A percentile compares a stretch with the other conserved stretches of the same genome.
phyloP scores from a whole-genome alignment of 1,139 yeast genomes.

The Ogataea hybrid region DNA sequence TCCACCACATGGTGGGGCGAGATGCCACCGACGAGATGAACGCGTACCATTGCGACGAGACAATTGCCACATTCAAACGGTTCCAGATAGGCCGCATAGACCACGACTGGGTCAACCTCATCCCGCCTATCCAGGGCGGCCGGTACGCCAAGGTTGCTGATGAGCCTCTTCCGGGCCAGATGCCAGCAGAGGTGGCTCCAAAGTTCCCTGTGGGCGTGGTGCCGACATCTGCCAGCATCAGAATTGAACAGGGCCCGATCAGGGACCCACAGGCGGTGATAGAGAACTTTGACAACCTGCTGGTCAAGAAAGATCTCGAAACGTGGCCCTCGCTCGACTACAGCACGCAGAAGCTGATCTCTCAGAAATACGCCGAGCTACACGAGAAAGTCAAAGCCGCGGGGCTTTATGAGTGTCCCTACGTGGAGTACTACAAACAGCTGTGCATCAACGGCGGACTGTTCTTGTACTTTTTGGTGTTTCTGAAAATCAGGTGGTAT shows the following conservation, averaged over 20 bases:
- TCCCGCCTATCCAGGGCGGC: constrained; percentile 92
- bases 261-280: constrained; percentile 56
- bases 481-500: constrained; percentile 46
- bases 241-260: constrained; percentile 35
- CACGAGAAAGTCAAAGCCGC: constrained; percentile 54
- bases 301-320: constrained; percentile 53
- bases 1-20: constrained; percentile 79
- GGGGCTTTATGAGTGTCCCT: constrained; percentile 71
- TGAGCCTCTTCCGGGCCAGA: constrained; percentile 36
- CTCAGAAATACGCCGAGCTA: constrained; percentile 57
- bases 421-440: constrained; percentile 70
- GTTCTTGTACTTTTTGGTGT: constrained; percentile 48
- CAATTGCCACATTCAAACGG: constrained; percentile 46
- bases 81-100: constrained; percentile 67
- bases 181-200: constrained; percentile 41
- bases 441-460: constrained; percentile 56
- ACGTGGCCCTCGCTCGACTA: constrained; percentile 64
- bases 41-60: constrained; percentile 69
- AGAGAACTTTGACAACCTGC: constrained; percentile 54
- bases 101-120: constrained; percentile 63
- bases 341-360: constrained; percentile 57
- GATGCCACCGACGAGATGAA: constrained; percentile 92
- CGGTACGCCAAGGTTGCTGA: constrained; percentile 36
- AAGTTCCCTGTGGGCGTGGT: constrained; percentile 49
- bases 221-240: constrained; percentile 34